Evolutionary conservation across 2,329 filamentous ascomycete genomes (phyloP).

Genomic region (Aspergillus amoenus): DNA sequence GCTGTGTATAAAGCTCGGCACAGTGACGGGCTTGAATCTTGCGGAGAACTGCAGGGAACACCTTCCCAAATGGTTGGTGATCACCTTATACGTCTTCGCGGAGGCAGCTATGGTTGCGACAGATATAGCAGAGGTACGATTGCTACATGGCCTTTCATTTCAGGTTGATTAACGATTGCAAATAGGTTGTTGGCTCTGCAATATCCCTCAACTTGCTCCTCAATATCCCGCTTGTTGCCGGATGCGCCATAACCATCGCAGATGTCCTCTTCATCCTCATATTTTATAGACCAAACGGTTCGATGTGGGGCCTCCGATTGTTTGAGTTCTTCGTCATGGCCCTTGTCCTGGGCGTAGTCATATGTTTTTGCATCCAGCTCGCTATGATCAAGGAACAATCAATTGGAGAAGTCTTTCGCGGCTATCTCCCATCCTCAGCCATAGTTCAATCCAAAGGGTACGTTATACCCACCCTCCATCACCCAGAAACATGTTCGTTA

Average conservation of each 20-base stretch:
- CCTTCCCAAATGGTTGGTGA: conserved; percentile 65
- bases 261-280: conserved; percentile 58
- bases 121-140: conserved; percentile 63
- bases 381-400: conserved; percentile 51
- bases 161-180: not conserved
- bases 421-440: conserved; percentile 55
- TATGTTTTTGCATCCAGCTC: conserved; percentile 59
- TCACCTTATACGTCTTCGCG: conserved; percentile 60
- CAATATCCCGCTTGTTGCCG: conserved; percentile 55
- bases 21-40: conserved; percentile 66
- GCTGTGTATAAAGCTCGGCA: conserved; percentile 62
- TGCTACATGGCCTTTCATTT: not conserved
- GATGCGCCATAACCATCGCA: conserved; percentile 57
- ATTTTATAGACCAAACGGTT: conserved; percentile 55
- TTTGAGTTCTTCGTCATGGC: conserved; percentile 57
- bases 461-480: conserved; percentile 10
- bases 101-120: conserved; percentile 70
- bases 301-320: conserved; percentile 51
- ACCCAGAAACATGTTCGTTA: conserved; percentile 8
- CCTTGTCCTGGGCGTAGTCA: conserved; percentile 55
- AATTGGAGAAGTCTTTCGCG: conserved; percentile 53
- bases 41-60: conserved; percentile 66
- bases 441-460: conserved; percentile 53
- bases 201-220: conserved; percentile 57
- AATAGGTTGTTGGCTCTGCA: conserved; percentile 56